Evolutionary conservation across 2,329 filamentous ascomycete species (phyloP).

Genomic region (Fusarium temperatum): DNA sequence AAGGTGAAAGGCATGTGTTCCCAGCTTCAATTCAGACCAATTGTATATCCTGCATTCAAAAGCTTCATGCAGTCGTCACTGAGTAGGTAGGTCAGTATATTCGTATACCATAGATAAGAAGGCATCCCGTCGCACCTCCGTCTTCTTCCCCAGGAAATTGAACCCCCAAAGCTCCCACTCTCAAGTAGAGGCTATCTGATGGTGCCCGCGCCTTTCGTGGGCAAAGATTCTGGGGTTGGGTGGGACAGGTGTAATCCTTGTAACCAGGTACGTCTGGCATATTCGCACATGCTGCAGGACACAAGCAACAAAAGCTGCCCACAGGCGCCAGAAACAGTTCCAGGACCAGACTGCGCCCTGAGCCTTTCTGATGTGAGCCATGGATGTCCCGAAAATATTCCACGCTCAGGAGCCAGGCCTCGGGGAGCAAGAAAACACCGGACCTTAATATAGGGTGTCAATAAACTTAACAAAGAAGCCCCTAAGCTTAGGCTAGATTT

Average conservation of each 20-base stretch:
- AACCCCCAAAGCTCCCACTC: constrained; percentile 37
- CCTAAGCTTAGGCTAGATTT: too few relatives aligned
- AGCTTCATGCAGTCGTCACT: background rate
- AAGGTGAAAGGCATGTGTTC: background rate
- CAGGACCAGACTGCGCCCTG: constrained; percentile 29
- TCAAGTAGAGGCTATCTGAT: constrained; percentile 28
- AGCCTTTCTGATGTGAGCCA: constrained; percentile 6
- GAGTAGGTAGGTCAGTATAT: background rate
- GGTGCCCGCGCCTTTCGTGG: constrained; percentile 30
- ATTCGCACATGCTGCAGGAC: constrained; percentile 11
- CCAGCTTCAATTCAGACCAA: constrained; percentile 1
- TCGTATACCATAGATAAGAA: constrained; percentile 29
- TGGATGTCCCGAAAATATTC: constrained; percentile 11
- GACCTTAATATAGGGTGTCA: too few relatives aligned
- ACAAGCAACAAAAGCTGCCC: too few relatives aligned
- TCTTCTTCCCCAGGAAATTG: constrained; percentile 3
- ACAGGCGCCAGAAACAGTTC: too few relatives aligned
- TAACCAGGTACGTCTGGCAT: background rate
- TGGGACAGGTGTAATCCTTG: constrained; percentile 24
- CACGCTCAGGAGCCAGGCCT: too few relatives aligned
- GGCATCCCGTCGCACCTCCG: constrained; percentile 5
- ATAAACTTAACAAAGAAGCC: too few relatives aligned
- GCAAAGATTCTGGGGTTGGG: constrained; percentile 35
- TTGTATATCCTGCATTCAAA: constrained; percentile 28
- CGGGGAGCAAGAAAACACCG: too few relatives aligned